A percentile compares a stretch with the other conserved stretches of the same genome.
phyloP scores from a whole-genome alignment of 345 rosid genomes.

The Zanthoxylum bungeanum region DNA sequence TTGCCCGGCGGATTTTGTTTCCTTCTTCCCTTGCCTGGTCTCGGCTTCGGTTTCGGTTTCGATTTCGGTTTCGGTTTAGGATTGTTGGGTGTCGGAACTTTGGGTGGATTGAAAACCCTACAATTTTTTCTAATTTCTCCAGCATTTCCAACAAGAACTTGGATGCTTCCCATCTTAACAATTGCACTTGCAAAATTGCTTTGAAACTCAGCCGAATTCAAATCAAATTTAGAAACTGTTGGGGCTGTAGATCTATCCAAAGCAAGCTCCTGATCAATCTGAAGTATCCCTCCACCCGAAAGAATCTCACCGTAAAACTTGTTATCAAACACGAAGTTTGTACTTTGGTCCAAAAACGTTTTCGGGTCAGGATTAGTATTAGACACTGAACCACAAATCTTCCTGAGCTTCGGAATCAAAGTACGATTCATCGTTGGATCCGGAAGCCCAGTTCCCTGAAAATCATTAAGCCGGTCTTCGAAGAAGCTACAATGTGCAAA shows the following conservation, averaged over 20 bases:
- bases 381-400: conserved; percentile 27
- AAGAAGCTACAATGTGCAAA: conserved; percentile 60
- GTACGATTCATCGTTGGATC: conserved; percentile 54
- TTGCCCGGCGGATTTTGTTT: background rate
- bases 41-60: too few species aligned
- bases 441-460: conserved; percentile 40
- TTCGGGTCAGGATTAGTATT: conserved; percentile 36
- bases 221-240: conserved; percentile 41
- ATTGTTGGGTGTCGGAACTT: too few species aligned
- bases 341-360: conserved; percentile 58
- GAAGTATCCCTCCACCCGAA: conserved; percentile 46
- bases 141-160: too few species aligned
- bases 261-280: too few species aligned
- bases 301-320: conserved; percentile 40
- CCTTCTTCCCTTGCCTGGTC: background rate
- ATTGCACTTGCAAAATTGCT: conserved; percentile 45
- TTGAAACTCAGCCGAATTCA: conserved; percentile 29
- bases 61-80: too few species aligned
- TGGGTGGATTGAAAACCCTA: too few species aligned
- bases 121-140: too few species aligned
- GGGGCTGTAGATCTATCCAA: conserved; percentile 34
- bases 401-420: conserved; percentile 36
- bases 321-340: conserved; percentile 47
- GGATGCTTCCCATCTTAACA: too few species aligned
- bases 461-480: conserved; percentile 40